These are phyloP conservation scores for Teunomyces stri DNA, from an alignment of 805 yeast species.

Conservation along the genomic window DNA sequence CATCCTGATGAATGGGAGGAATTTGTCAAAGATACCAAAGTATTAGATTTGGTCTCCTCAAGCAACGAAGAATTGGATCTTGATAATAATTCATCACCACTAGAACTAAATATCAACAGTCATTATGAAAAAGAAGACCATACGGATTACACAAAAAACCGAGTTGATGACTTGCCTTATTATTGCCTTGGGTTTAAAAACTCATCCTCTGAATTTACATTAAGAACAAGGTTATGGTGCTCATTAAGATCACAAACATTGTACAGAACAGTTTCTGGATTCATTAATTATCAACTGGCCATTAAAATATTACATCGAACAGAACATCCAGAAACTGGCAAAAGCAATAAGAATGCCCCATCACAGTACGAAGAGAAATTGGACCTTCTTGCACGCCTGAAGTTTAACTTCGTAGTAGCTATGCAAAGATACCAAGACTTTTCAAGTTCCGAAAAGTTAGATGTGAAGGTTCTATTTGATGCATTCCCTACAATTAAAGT, in stretches of 20 bases:
- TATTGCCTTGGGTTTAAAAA: conserved; percentile 72
- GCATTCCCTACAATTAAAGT: conserved; percentile 69
- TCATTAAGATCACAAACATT: conserved; percentile 80
- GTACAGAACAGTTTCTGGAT: conserved; percentile 80
- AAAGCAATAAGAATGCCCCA: neutral
- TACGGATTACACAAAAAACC: conserved; percentile 20
- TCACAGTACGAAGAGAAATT: conserved; percentile 20
- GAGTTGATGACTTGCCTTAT: conserved; percentile 63
- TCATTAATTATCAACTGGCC: conserved; percentile 75
- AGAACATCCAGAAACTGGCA: conserved; percentile 47
- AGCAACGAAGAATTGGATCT: neutral
- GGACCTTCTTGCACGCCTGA: conserved; percentile 59
- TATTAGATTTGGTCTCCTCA: conserved; percentile 17
- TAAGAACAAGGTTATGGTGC: conserved; percentile 85
- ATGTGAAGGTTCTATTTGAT: conserved; percentile 62
- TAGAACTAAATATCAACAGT: neutral
- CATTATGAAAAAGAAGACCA: conserved; percentile 6
- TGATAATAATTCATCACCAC: neutral
- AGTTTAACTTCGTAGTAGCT: conserved; percentile 76
- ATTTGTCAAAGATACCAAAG: conserved; percentile 74
- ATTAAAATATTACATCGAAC: conserved; percentile 64
- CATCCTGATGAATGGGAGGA: conserved; percentile 77
- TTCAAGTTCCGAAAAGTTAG: conserved; percentile 60
- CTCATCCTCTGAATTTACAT: conserved; percentile 57
- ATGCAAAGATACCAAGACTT: conserved; percentile 83